phyloP scores from a whole-genome alignment of 148 eudicot species.

The Rhododendron henanense region DNA sequence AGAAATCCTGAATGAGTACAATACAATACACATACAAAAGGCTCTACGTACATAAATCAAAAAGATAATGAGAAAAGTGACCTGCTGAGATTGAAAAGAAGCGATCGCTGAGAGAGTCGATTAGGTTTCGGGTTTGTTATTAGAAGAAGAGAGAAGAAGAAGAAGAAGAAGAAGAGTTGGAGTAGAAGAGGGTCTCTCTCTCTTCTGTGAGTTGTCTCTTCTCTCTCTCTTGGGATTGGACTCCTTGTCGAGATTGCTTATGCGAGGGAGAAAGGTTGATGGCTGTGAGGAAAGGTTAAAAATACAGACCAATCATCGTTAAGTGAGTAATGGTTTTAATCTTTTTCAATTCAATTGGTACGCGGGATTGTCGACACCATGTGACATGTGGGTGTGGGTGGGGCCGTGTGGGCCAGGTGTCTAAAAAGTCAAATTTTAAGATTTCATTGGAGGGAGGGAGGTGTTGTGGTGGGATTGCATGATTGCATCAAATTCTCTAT shows the following conservation, averaged over 20 bases:
- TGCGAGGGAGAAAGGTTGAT: neutral
- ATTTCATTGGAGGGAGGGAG: neutral
- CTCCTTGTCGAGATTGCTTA: neutral
- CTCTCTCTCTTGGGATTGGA: neutral
- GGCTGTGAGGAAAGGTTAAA: neutral
- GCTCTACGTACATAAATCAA: neutral
- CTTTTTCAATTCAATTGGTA: too few relatives aligned
- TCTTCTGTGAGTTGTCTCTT: neutral
- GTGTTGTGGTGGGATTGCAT: too few relatives aligned
- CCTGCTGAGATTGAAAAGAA: neutral
- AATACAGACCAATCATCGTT: neutral
- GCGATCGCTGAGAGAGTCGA: neutral
- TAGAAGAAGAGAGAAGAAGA: neutral
- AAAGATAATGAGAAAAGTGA: neutral
- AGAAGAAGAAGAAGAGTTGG: neutral
- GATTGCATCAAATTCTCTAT: too few relatives aligned
- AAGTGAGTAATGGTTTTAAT: too few relatives aligned
- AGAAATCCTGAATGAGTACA: neutral
- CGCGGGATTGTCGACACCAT: neutral
- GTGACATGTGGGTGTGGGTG: neutral
- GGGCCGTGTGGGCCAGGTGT: neutral
- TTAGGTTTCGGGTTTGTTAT: neutral
- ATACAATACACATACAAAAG: neutral
- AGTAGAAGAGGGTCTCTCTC: neutral
- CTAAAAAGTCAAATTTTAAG: neutral